phyloP scores from a whole-genome alignment of 768 basidiomycete species.

The Saitozyma podzolica region DNA sequence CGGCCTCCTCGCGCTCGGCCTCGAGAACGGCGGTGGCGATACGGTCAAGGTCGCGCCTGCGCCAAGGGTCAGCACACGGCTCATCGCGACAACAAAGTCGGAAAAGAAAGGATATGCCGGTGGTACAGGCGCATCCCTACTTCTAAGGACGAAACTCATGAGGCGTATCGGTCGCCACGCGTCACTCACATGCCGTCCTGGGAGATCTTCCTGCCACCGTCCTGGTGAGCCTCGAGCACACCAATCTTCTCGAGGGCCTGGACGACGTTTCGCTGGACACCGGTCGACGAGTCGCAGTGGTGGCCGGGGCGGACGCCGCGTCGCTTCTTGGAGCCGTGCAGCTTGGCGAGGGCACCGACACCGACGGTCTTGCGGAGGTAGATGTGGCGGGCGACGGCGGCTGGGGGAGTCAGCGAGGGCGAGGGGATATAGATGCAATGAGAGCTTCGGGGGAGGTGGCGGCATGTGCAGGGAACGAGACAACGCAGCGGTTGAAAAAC shows the following conservation, averaged over 20 bases:
- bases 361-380: conserved; percentile 98
- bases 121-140: not conserved
- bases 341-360: conserved; percentile 76
- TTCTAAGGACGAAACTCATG: not conserved
- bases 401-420: conserved; percentile 54
- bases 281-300: conserved; percentile 80
- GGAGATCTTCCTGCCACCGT: conserved; percentile 92
- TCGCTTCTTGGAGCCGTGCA: conserved; percentile 92
- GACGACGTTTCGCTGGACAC: conserved; percentile 91
- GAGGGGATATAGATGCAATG: no score
- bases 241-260: conserved; percentile 99
- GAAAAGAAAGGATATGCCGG: no score
- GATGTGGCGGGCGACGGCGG: conserved; percentile 96
- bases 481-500: no score
- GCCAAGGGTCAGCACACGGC: conserved; percentile 2
- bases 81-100: no score
- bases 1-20: conserved; percentile 53
- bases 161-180: not conserved
- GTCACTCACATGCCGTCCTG: conserved; percentile 78
- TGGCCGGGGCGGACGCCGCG: conserved; percentile 96
- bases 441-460: no score
- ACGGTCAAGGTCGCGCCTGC: conserved; percentile 68
- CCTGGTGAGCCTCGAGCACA: conserved; percentile 87
- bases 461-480: no score
- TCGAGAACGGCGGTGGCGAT: conserved; percentile 56